Conservation (phyloP, 805 yeast genomes). For the Sugiyamaella marilandica region DNA sequence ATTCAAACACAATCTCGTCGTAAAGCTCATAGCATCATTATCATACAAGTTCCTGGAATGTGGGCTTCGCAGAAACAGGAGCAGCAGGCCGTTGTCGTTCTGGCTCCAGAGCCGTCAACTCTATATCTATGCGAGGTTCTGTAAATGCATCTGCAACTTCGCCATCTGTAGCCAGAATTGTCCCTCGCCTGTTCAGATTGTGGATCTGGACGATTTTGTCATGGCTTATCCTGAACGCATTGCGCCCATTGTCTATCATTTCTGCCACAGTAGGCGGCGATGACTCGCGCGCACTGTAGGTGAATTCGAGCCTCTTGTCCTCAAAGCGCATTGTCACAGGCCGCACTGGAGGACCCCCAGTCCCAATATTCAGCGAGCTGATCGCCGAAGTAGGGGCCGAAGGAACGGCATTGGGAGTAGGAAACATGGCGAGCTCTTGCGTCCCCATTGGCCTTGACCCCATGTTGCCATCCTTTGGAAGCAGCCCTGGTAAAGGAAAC, state of each 20-base stretch:
- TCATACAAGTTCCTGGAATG: slow-evolving; percentile 7
- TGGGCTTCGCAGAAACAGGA: slow-evolving; percentile 1
- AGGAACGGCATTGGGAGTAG: background rate
- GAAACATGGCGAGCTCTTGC: background rate
- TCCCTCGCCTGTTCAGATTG: slow-evolving; percentile 29
- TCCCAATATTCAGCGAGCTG: slow-evolving; percentile 6
- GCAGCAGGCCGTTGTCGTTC: background rate
- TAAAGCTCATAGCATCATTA: no score
- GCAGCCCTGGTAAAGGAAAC: slow-evolving; percentile 7
- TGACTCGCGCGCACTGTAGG: slow-evolving; percentile 50
- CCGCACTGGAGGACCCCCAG: slow-evolving; percentile 15
- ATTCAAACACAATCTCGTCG: no score
- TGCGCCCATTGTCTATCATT: slow-evolving; percentile 69
- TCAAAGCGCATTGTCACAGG: slow-evolving; percentile 31
- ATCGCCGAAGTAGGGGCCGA: slow-evolving; percentile 9
- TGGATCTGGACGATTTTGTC: slow-evolving; percentile 36
- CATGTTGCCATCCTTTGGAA: background rate
- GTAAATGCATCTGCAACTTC: slow-evolving; percentile 45
- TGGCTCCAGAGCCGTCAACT: slow-evolving; percentile 19
- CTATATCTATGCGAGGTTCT: slow-evolving; percentile 38
- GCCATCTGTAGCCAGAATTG: slow-evolving; percentile 39
- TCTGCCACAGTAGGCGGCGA: slow-evolving; percentile 81
- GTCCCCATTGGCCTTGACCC: background rate
- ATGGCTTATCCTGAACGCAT: slow-evolving; percentile 57
- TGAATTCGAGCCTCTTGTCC: slow-evolving; percentile 47